Conservation (phyloP, 2,329 filamentous ascomycete genomes). For the Phymatotrichopsis omnivora region DNA sequence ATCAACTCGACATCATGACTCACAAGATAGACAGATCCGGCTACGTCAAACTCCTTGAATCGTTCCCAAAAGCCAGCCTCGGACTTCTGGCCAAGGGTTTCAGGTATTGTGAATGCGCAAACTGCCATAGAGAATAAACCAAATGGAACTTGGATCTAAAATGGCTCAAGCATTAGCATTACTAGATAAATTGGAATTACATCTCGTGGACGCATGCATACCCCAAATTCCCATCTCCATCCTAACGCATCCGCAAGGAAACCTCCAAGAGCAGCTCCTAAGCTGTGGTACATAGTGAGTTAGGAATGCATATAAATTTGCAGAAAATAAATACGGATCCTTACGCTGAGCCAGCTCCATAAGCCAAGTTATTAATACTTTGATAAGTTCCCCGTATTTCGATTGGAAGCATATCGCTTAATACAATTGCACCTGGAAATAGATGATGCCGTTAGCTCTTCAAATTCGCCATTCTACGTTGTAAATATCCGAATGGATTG, state of each 20-base stretch:
- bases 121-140: slow-evolving; percentile 42
- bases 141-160: slow-evolving; percentile 45
- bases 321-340: slow-evolving; percentile 31
- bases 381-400: slow-evolving; percentile 53
- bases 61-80: slow-evolving; percentile 40
- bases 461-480: no score
- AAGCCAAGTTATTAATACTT: slow-evolving; percentile 57
- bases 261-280: slow-evolving; percentile 60
- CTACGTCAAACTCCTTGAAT: slow-evolving; percentile 48
- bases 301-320: no score
- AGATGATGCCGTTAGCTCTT: neutral
- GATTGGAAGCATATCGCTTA: slow-evolving; percentile 23
- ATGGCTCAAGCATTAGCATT: neutral
- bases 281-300: slow-evolving; percentile 19
- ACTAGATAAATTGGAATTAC: neutral
- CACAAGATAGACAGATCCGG: slow-evolving; percentile 44
- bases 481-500: no score
- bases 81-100: slow-evolving; percentile 37
- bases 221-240: slow-evolving; percentile 62
- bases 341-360: slow-evolving; percentile 46
- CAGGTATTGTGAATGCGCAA: slow-evolving; percentile 41
- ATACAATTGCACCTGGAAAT: slow-evolving; percentile 18
- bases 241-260: slow-evolving; percentile 59
- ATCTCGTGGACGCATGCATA: neutral
- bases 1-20: neutral